Evolutionary conservation across 495 filamentous ascomycete genomes (phyloP).

Genomic region (Penicillium odoratum): DNA sequence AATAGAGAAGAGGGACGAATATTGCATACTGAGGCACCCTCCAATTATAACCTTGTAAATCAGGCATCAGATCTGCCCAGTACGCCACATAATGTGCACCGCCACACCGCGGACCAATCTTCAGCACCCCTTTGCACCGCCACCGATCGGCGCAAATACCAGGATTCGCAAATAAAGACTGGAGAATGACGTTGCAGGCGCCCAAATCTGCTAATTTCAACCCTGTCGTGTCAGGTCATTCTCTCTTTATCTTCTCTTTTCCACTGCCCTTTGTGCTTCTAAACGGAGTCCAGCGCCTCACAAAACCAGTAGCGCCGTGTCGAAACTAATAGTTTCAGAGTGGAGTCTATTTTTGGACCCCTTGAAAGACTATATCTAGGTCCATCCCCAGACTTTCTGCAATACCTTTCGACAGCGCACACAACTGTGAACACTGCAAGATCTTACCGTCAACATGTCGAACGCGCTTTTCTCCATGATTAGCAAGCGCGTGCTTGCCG

Average conservation of each 20-base stretch:
- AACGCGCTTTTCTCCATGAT: constrained; percentile 54
- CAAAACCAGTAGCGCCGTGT: constrained; percentile 14
- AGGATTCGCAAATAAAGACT: constrained; percentile 1
- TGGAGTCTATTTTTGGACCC: constrained; percentile 22
- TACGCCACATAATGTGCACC: background rate
- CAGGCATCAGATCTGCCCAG: background rate
- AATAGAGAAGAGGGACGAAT: background rate
- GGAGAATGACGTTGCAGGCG: constrained; percentile 6
- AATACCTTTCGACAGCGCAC: constrained; percentile 10
- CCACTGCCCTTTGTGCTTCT: constrained; percentile 2
- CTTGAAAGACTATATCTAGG: constrained; percentile 20
- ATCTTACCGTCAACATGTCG: constrained; percentile 44
- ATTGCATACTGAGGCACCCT: background rate
- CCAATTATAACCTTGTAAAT: background rate
- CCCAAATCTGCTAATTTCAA: constrained; percentile 2
- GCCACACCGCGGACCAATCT: background rate
- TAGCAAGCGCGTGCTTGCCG: constrained; percentile 65
- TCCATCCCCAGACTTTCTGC: background rate
- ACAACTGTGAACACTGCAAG: background rate
- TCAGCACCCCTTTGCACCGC: constrained; percentile 1
- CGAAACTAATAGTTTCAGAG: constrained; percentile 7
- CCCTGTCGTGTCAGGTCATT: background rate
- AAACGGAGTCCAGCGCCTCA: constrained; percentile 9
- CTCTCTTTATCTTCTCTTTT: background rate
- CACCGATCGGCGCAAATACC: constrained; percentile 3